These are phyloP conservation scores for Fusarium tupiense DNA, from an alignment of 2,329 filamentous ascomycete species.

Conservation along the genomic window DNA sequence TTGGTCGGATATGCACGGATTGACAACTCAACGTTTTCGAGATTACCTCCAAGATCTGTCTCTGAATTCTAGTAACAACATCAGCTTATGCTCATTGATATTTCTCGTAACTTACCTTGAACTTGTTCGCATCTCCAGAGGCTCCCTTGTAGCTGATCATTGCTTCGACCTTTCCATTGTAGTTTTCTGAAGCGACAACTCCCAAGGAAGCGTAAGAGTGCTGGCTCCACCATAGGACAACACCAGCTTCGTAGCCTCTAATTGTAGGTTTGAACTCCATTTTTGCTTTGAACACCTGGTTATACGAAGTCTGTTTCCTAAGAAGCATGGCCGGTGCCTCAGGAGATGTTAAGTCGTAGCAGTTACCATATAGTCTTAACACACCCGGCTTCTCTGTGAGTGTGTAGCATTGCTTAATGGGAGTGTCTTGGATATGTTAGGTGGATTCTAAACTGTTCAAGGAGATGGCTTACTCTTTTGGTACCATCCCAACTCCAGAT, in stretches of 20 bases:
- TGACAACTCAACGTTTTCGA: background rate
- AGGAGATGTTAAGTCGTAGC: conserved; percentile 61
- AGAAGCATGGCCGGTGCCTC: conserved; percentile 62
- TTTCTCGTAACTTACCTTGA: background rate
- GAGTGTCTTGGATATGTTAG: conserved; percentile 31
- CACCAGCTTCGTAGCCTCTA: conserved; percentile 60
- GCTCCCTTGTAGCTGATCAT: conserved; percentile 12
- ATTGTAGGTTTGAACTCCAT: conserved; percentile 58
- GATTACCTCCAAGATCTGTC: background rate
- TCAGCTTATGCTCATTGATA: background rate
- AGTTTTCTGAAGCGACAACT: conserved; percentile 13
- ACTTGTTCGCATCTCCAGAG: background rate
- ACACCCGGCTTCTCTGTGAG: conserved; percentile 55
- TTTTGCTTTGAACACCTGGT: conserved; percentile 53
- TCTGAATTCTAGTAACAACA: background rate
- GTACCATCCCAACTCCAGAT: conserved; percentile 40
- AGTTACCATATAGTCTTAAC: conserved; percentile 61
- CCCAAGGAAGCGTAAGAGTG: conserved; percentile 49
- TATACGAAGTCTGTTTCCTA: conserved; percentile 61
- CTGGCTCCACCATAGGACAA: conserved; percentile 64
- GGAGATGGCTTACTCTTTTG: conserved; percentile 32
- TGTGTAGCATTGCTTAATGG: conserved; percentile 51
- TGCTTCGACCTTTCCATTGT: background rate
- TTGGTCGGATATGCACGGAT: background rate
- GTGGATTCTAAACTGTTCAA: rapidly evolving